These are phyloP conservation scores for Cynara cardunculus DNA, from an alignment of 129 eudicot genomes.

Conservation along the genomic window DNA sequence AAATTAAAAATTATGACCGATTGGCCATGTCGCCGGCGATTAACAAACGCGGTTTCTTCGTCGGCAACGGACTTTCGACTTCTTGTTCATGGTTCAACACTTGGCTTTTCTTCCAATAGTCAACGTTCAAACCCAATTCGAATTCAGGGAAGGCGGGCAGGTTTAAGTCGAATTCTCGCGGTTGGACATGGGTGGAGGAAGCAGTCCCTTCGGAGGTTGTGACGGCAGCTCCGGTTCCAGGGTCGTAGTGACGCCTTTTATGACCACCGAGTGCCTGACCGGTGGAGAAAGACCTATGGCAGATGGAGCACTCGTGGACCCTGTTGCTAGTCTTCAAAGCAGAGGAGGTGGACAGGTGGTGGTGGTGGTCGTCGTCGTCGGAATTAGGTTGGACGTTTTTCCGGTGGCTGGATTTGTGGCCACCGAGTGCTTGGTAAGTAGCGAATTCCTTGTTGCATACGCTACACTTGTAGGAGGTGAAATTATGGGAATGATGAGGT, in stretches of 20 bases:
- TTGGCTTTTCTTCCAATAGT: slow-evolving; percentile 25
- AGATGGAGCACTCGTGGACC: slow-evolving; percentile 26
- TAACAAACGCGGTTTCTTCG: slow-evolving; percentile 40
- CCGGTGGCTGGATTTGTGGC: slow-evolving; percentile 52
- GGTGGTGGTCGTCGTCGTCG: neutral
- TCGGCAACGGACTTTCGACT: slow-evolving; percentile 53
- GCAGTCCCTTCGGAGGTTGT: slow-evolving; percentile 29
- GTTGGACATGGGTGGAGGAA: slow-evolving; percentile 12
- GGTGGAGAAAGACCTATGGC: slow-evolving; percentile 37
- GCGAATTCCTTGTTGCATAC: slow-evolving; percentile 39
- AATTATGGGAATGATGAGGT: neutral
- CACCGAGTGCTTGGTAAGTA: slow-evolving; percentile 44
- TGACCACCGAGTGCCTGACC: slow-evolving; percentile 85
- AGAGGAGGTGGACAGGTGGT: slow-evolving; percentile 7
- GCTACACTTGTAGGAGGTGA: slow-evolving; percentile 26
- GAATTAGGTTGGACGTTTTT: neutral
- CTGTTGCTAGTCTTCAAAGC: slow-evolving; percentile 39
- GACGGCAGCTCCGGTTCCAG: slow-evolving; percentile 15
- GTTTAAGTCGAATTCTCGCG: slow-evolving; percentile 38
- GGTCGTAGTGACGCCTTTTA: slow-evolving; percentile 68
- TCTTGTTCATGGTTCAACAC: slow-evolving; percentile 39
- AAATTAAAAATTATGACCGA: neutral
- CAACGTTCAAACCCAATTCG: slow-evolving; percentile 30
- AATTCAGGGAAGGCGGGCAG: slow-evolving; percentile 29
- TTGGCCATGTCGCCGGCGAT: neutral